Conservation (phyloP, 768 basidiomycete genomes). For the Mycena rebaudengoi region DNA sequence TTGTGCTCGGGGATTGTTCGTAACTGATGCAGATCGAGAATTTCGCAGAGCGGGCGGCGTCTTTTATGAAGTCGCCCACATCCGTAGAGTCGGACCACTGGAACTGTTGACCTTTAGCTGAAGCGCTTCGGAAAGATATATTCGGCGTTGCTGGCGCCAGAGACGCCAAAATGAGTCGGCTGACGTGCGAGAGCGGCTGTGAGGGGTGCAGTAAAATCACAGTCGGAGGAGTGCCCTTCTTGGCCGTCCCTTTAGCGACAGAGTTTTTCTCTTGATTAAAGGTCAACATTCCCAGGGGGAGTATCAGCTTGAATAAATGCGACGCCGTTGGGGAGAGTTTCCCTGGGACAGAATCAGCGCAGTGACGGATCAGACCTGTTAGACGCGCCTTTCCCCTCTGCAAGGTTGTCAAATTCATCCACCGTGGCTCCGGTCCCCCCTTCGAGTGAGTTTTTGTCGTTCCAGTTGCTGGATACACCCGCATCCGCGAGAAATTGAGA, state of each 20-base stretch:
- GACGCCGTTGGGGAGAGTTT: conserved; percentile 69
- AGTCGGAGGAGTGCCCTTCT: conserved; percentile 42
- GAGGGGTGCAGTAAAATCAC: conserved; percentile 75
- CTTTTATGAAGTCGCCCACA: conserved; percentile 71
- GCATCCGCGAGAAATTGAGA: conserved; percentile 12
- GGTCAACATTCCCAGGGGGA: conserved; percentile 52
- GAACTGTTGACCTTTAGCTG: conserved; percentile 38
- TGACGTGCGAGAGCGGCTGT: conserved; percentile 73
- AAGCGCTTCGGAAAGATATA: conserved; percentile 56
- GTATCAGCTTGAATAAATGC: conserved; percentile 71
- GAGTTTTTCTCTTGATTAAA: conserved; percentile 10
- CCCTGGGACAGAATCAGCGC: conserved; percentile 42
- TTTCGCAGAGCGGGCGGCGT: conserved; percentile 61
- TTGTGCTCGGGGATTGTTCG: conserved; percentile 15
- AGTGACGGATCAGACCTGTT: not conserved
- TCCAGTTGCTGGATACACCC: conserved; percentile 8
- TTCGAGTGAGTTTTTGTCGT: conserved; percentile 2
- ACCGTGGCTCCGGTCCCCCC: not conserved
- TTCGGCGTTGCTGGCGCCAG: conserved; percentile 44
- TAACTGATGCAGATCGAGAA: conserved; percentile 59
- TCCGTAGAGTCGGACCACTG: conserved; percentile 73
- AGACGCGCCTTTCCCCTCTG: conserved; percentile 11
- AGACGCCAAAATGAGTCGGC: conserved; percentile 60
- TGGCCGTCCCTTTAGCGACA: conserved; percentile 5
- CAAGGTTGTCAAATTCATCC: conserved; percentile 9